Conservation (phyloP, 305 asterid genomes). For the Stenogyne calaminthoides region DNA sequence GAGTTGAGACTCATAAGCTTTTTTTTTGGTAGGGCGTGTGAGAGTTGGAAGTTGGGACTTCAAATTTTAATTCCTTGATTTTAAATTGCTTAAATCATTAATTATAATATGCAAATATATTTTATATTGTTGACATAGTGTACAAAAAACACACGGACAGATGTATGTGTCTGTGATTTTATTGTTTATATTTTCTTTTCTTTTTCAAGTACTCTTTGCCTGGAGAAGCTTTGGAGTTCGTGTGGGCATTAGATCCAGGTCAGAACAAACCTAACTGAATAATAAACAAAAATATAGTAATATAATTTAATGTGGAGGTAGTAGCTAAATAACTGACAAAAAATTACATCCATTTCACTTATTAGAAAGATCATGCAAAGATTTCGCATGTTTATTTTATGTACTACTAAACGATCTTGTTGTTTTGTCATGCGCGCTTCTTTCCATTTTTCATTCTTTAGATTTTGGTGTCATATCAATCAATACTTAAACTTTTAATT, state of each 20-base stretch:
- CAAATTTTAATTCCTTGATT: not conserved
- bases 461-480: not conserved
- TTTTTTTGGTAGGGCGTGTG: constrained; percentile 13
- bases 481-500: not conserved
- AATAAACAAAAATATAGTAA: not conserved
- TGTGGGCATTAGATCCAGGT: not conserved
- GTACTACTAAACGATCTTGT: constrained; percentile 21
- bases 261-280: not conserved
- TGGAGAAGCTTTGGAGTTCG: not conserved
- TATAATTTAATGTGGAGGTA: not conserved
- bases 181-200: not conserved
- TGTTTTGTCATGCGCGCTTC: not conserved
- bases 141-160: not conserved
- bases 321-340: not conserved
- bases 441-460: not conserved
- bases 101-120: not conserved
- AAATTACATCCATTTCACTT: not conserved
- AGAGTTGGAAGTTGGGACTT: not conserved
- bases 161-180: not conserved
- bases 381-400: not conserved
- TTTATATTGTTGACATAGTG: not conserved
- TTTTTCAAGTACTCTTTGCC: not conserved
- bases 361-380: constrained; percentile 30
- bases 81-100: not conserved
- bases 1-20: not conserved